Conservation (phyloP, 306 rosid genomes). For the Cucumis sativus region Cucumber_9930_V3 NC_026655.2:29536501-29537000, state of each 20-base stretch:
- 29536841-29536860: neutral
- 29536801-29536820: neutral
- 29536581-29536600: neutral
- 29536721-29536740: neutral
- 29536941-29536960: neutral
- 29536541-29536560: neutral
- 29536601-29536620: neutral
- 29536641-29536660: neutral
- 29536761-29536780: neutral
- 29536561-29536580: neutral
- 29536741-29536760: neutral
- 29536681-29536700: neutral
- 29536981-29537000: neutral
- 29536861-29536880: neutral
- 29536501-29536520: neutral
- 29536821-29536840: neutral
- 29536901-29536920: neutral
- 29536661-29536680: neutral
- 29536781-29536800: neutral
- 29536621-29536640: no score
- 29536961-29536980: neutral
- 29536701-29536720: neutral
- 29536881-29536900: neutral
- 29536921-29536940: neutral
- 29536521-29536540: neutral